Evolutionary conservation across 148 eudicot species (phyloP), one percentile per base, ranked within the genome.

Genomic region (Suaeda aralocaspica): DNA sequence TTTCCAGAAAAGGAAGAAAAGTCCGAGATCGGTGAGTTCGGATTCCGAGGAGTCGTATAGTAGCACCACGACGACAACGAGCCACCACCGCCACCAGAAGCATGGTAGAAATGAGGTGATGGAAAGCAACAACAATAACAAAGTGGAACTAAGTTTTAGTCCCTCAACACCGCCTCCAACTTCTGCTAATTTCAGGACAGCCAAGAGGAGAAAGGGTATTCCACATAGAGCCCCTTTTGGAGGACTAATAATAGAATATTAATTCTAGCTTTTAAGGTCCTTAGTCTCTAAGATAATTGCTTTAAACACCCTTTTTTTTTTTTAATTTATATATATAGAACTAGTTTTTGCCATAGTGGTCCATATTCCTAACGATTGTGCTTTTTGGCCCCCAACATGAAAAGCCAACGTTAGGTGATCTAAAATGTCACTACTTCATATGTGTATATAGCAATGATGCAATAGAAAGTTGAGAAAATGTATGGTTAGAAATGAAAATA

Each of bases 211-310:
- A 65, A 92, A 92, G 90, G 98, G 98, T 18, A 92, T 88, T 67
- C 98, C 98, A 51, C 98, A 90, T 72, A 88, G 98, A 81, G 94
- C 98, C 72, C 98, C 98, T 76, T 82, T 80, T 68, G 75, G 77
- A 62, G 87, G 86, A 25, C 75, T 85, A 6, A 51, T 76, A 30
- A 79, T 88, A 74, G 89, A 88, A 61, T 84, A 67, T 50, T 71
- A 83, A 60, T 76, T 39, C 26, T 64, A 28, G 44, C 31, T 26
- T 31, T 48, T 41, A 39, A 64, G 66, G 76, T 63, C 75, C 75
- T 63, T 72, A 72, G 66, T 24, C 51, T 46, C 69, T 59, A 51
- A 69, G 39, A 39, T 72, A 66, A 50, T 77, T 77, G 64, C 76
- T 46, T 45, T 67, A 59, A 67, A 66, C 7, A 41, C 72, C 72